phyloP scores from a whole-genome alignment of 2,329 filamentous ascomycete species.

The Aspergillus novofumigatus region DNA sequence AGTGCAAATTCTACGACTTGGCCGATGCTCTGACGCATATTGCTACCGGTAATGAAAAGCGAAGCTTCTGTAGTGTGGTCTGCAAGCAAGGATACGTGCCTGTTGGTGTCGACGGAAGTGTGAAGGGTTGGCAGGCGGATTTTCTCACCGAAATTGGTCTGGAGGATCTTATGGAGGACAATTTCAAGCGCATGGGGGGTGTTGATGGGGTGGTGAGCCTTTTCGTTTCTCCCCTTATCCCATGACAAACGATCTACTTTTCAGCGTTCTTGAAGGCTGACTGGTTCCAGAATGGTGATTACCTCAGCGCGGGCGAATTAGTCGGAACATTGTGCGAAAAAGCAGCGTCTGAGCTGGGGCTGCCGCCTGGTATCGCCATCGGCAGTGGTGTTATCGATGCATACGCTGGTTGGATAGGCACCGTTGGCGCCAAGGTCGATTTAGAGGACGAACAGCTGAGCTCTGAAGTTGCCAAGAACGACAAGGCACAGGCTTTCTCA shows the following conservation, averaged over 20 bases:
- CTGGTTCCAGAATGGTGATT: constrained; percentile 72
- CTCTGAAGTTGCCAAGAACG: constrained; percentile 67
- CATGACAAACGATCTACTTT: background rate
- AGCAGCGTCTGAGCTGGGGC: constrained; percentile 76
- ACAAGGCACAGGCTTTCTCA: constrained; percentile 87
- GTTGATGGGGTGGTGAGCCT: constrained; percentile 86
- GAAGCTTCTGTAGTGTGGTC: constrained; percentile 92
- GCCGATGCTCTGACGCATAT: constrained; percentile 90
- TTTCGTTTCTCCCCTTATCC: constrained; percentile 25
- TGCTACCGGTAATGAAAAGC: constrained; percentile 84
- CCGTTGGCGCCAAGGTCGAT: constrained; percentile 92
- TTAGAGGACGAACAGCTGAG: constrained; percentile 65
- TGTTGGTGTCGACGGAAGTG: constrained; percentile 93
- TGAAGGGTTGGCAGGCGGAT: constrained; percentile 97
- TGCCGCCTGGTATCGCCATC: constrained; percentile 82
- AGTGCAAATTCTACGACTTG: constrained; percentile 96
- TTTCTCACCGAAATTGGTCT: constrained; percentile 85
- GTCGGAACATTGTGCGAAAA: constrained; percentile 81
- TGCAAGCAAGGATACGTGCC: constrained; percentile 97
- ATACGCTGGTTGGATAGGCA: constrained; percentile 97
- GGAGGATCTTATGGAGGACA: constrained; percentile 74
- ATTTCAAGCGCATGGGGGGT: constrained; percentile 90
- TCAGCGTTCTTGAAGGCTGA: constrained; percentile 2
- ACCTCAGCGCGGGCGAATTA: constrained; percentile 85
- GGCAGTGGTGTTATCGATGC: constrained; percentile 97